A percentile compares a stretch with the other conserved stretches of the same genome.
phyloP scores from a whole-genome alignment of 2,329 filamentous ascomycete species.

The Apiospora hydei region DNA sequence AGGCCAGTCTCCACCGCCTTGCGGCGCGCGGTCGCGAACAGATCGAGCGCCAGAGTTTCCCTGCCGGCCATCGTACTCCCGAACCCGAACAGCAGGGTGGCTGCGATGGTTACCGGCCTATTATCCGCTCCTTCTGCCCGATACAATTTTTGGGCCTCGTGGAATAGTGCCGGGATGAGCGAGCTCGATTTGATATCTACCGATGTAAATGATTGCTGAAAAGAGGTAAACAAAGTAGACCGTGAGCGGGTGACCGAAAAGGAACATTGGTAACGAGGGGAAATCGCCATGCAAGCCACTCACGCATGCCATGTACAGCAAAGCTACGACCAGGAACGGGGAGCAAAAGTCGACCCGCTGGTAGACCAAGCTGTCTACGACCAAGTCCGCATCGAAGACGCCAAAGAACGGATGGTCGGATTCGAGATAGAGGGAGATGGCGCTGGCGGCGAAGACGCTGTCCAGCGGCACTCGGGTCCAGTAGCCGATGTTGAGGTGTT shows the following conservation, averaged over 20 bases:
- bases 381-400: slow-evolving; percentile 41
- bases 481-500: slow-evolving; percentile 38
- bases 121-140: not conserved
- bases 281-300: not conserved
- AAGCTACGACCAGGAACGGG: slow-evolving; percentile 28
- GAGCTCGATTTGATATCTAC: not conserved
- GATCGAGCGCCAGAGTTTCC: not conserved
- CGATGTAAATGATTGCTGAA: not conserved
- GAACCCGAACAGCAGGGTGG: slow-evolving; percentile 5
- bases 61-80: not conserved
- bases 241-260: not conserved
- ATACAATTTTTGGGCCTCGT: not conserved
- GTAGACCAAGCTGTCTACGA: slow-evolving; percentile 29
- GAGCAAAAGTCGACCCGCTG: slow-evolving; percentile 31
- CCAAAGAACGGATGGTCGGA: slow-evolving; percentile 49
- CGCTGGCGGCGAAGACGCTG: slow-evolving; percentile 39
- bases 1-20: not conserved
- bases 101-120: not conserved
- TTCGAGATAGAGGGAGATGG: slow-evolving; percentile 46
- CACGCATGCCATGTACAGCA: slow-evolving; percentile 32
- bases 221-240: not conserved
- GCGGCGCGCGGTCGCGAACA: not conserved
- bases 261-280: not conserved
- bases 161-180: not conserved
- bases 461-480: slow-evolving; percentile 45